These are phyloP conservation scores for Ascochyta rabiei DNA, from an alignment of 2,329 filamentous ascomycete genomes.

Conservation along the genomic window DNA sequence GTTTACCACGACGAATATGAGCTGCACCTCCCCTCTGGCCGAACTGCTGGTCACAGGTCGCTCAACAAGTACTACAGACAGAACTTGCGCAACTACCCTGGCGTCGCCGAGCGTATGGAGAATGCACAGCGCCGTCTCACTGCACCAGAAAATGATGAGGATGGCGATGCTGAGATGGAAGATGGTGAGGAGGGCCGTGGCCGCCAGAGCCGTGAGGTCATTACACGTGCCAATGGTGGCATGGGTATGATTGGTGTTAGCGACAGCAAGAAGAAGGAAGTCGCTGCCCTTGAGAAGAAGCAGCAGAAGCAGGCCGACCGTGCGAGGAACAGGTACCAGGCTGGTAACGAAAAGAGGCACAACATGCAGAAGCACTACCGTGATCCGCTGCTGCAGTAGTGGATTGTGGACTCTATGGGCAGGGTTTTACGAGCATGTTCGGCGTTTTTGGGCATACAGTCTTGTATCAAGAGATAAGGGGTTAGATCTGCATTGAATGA, in stretches of 20 bases:
- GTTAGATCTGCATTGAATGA: conserved; percentile 13
- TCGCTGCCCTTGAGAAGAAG: conserved; percentile 70
- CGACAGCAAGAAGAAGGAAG: conserved; percentile 74
- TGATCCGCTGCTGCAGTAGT: conserved; percentile 60
- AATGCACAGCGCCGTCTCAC: conserved; percentile 71
- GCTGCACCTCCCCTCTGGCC: conserved; percentile 87
- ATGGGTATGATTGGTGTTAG: conserved; percentile 78
- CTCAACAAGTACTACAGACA: conserved; percentile 89
- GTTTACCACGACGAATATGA: conserved; percentile 94
- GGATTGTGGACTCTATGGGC: background rate
- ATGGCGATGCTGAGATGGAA: conserved; percentile 35
- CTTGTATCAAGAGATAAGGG: background rate
- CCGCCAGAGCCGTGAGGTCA: conserved; percentile 49
- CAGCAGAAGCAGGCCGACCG: conserved; percentile 69
- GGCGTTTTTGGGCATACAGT: conserved; percentile 11
- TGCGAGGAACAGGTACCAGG: conserved; percentile 65
- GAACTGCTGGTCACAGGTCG: conserved; percentile 87
- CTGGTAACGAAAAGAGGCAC: conserved; percentile 71
- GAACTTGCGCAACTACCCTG: conserved; percentile 85
- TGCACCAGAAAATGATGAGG: conserved; percentile 51
- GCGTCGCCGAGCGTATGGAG: conserved; percentile 74
- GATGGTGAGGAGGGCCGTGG: conserved; percentile 34
- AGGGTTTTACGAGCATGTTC: conserved; percentile 6
- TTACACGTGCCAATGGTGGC: conserved; percentile 73
- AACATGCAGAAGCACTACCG: conserved; percentile 82